Base-by-base conservation (phyloP, 177 flowering plant genomes). In the Vitis hybrid region DNA sequence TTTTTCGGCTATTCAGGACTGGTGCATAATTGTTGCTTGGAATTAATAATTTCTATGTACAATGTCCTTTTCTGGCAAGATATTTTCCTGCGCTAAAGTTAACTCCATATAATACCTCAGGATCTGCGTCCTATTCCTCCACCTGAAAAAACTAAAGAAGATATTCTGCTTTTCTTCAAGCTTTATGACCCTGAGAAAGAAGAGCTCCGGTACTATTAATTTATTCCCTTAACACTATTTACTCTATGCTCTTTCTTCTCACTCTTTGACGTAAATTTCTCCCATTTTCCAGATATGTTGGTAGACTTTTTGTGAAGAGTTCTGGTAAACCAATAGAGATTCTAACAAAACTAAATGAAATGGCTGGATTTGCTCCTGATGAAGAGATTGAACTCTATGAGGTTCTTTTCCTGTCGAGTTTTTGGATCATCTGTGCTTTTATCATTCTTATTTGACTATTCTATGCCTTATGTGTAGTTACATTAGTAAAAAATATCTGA, bases 361-460 rank as follows among this genome's bases (percentile, higher is more conserved):
- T 92, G 97, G 97, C 97, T 73, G 93, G 94, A 55, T 92, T 88
- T 74, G 76, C 83, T 67, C 84, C 89, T 58, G 87, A 82, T 78
- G 96, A 91, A 79, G 97, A 94, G 71, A 87, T 94, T 74, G 96
- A 88, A 74, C 91, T 92, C 60, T 94, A 83, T 77, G 98, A 94
- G 98, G 98, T 91, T 63, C 72, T 74, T 19, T 17, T 13, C 48
- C 19, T 32, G 17, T 34, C 11, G 34, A 11, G 23, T 66, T 57
- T 73, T 14, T 57, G 1, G 15, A 62, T 10, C 17, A 18, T 18
- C 30, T 50, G 56, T 55, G 58, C 18, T 26, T 17, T 11, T 23
- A 51, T 54, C 40, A 52, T 18, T 2, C 52, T 30, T 15, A 18
- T 19, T 18, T 8, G 23, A 15, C 32, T 18, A 10, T 5, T 50